Evolutionary conservation across 108 stramenopile species (phyloP).

Genomic region (Skeletonema potamos): DNA sequence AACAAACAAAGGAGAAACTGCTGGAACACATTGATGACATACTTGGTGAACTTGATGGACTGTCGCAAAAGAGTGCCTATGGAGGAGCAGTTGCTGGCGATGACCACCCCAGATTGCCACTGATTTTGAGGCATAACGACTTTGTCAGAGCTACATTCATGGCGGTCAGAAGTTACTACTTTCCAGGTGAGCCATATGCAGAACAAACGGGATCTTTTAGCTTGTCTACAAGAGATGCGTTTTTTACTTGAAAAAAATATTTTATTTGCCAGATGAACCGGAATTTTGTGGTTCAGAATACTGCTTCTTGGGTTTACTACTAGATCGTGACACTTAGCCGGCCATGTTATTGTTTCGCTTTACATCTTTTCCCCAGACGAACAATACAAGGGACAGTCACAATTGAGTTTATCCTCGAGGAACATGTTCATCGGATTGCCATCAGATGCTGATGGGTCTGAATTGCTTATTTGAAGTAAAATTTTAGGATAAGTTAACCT

Average conservation of each 20-base stretch:
- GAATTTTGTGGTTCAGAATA: neutral
- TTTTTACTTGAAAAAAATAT: neutral
- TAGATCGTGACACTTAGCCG: neutral
- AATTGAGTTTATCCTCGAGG: neutral
- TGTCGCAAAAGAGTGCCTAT: conserved; percentile 30
- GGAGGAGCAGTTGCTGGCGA: conserved; percentile 28
- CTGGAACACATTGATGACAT: conserved; percentile 46
- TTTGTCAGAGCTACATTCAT: conserved; percentile 46
- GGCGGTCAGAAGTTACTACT: conserved; percentile 22
- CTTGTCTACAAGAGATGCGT: neutral
- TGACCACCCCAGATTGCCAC: conserved; percentile 42
- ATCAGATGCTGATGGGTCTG: neutral
- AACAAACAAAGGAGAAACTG: conserved; percentile 30
- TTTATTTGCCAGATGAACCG: neutral
- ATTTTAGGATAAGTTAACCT: neutral
- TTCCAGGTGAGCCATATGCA: neutral
- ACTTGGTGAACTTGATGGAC: conserved; percentile 30
- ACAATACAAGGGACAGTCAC: neutral
- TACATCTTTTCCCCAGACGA: neutral
- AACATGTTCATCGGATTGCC: neutral
- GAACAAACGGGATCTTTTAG: neutral
- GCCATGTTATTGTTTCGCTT: neutral
- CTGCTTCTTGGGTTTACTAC: neutral
- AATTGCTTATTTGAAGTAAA: neutral
- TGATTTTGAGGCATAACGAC: conserved; percentile 55